Conservation (phyloP, 352 stramenopile genomes). For the Pythium brassicae region DNA sequence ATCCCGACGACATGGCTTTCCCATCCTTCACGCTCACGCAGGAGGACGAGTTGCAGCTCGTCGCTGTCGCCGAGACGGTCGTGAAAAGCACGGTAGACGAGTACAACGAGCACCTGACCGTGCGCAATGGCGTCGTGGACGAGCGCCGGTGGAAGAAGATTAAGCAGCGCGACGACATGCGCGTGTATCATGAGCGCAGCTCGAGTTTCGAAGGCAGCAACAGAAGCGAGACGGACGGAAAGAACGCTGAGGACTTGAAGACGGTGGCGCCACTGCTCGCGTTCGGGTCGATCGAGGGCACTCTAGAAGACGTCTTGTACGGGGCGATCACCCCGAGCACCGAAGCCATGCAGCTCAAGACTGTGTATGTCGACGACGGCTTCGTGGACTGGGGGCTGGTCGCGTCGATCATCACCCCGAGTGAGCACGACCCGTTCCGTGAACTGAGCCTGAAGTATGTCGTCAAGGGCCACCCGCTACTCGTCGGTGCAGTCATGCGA, state of each 20-base stretch:
- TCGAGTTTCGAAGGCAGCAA: too few relatives aligned
- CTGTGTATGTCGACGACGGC: too few relatives aligned
- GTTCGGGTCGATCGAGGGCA: slow-evolving; percentile 28
- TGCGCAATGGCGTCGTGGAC: slow-evolving; percentile 31
- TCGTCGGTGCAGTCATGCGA: slow-evolving; percentile 38
- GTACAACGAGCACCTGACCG: slow-evolving; percentile 35
- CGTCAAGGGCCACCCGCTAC: slow-evolving; percentile 33
- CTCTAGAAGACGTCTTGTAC: too few relatives aligned
- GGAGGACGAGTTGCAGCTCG: slow-evolving; percentile 35
- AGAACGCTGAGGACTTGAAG: too few relatives aligned
- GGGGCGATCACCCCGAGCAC: too few relatives aligned
- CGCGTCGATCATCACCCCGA: too few relatives aligned
- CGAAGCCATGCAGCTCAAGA: too few relatives aligned
- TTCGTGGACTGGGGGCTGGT: too few relatives aligned
- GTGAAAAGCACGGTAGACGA: slow-evolving; percentile 38
- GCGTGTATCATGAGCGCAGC: slow-evolving; percentile 15
- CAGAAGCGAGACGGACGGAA: too few relatives aligned
- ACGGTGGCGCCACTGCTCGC: slow-evolving; percentile 26
- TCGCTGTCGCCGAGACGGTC: slow-evolving; percentile 27
- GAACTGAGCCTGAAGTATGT: slow-evolving; percentile 43
- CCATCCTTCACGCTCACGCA: slow-evolving; percentile 33
- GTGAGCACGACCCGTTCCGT: slow-evolving; percentile 36
- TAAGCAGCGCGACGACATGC: slow-evolving; percentile 25
- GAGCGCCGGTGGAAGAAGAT: slow-evolving; percentile 44
- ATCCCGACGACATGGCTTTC: slow-evolving; percentile 32